These are phyloP conservation scores for Botrytis medusae DNA, from an alignment of 2,329 filamentous ascomycete species.

Conservation along the genomic window DNA sequence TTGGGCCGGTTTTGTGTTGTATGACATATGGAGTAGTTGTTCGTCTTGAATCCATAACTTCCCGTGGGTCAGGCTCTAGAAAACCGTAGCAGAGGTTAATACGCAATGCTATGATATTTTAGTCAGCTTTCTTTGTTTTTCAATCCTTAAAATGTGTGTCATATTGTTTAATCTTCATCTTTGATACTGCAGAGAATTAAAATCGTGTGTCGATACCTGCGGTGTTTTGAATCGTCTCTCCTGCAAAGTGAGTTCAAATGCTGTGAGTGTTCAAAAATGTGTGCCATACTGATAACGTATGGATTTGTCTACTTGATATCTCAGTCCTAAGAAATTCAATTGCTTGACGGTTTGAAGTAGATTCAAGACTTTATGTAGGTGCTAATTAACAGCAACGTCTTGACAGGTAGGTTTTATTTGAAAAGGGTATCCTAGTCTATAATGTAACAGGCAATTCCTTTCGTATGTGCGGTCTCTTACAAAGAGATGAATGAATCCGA, in stretches of 20 bases:
- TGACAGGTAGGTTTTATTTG: background rate
- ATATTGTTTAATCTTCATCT: background rate
- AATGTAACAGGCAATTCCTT: background rate
- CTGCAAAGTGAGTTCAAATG: accelerated
- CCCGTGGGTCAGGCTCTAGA: no score
- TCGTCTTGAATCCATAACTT: no score
- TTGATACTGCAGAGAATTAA: background rate
- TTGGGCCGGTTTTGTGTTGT: background rate
- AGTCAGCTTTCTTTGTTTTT: background rate
- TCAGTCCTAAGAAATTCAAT: no score
- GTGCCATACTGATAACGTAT: accelerated
- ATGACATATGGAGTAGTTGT: background rate
- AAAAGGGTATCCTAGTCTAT: background rate
- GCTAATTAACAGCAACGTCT: background rate
- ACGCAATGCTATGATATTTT: background rate
- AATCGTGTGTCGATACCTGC: background rate
- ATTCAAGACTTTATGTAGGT: background rate
- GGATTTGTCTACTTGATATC: accelerated
- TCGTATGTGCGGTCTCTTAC: background rate
- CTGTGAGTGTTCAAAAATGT: background rate
- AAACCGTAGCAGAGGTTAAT: background rate
- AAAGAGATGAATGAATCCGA: background rate
- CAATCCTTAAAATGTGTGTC: accelerated
- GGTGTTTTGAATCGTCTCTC: background rate
- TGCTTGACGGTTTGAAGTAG: no score